Evolutionary conservation across 495 filamentous ascomycete species (phyloP), one percentile per base, ranked within the genome.

Genomic region (Penicillium simplicissimum): DNA sequence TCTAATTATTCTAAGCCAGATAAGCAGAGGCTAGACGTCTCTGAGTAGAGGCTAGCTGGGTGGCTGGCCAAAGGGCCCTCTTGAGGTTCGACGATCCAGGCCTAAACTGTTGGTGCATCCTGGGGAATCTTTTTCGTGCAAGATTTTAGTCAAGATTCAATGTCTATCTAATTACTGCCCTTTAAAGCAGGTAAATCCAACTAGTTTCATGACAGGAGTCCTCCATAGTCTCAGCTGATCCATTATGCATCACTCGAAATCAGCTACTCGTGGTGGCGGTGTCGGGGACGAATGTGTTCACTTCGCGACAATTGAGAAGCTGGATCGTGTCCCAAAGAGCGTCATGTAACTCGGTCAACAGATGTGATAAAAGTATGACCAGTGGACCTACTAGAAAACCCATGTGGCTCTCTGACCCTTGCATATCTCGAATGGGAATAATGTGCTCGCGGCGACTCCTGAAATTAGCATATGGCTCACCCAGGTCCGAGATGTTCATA

Each of bases 1-100:
- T 45, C 42, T 5, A 15, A 45, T 9, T 45, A 17, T 45, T 45
- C 42, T n/a, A 45, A 45, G 42, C 42, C 42, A 45, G 42, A 45
- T 45, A 45, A 45, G 42, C 42, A n/a, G 42, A 45, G 42, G 42
- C 42, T 45, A 7, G 42, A 45, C 42, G 42, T 45, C 42, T 45
- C 42, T 45, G n/a, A 17, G 3, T 6, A n/a, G n/a, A n/a, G n/a
- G n/a, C n/a, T n/a, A n/a, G n/a, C n/a, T n/a, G n/a, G n/a, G n/a
- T n/a, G n/a, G n/a, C n/a, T n/a, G n/a, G n/a, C 42, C 42, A 45
- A 45, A 45, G 13, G 8, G 42, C 8, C 3, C 4, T n/a, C 11
- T n/a, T 45, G 2, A n/a, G 19, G 42, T 45, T 45, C 6, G 42
- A 45, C 19, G 19, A 45, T 45, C 42, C 17, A 45, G 42, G 42